Evolutionary conservation across 495 filamentous ascomycete species (phyloP), one percentile per base, ranked within the genome.

Genomic region (Clavariopsis aquatica): DNA sequence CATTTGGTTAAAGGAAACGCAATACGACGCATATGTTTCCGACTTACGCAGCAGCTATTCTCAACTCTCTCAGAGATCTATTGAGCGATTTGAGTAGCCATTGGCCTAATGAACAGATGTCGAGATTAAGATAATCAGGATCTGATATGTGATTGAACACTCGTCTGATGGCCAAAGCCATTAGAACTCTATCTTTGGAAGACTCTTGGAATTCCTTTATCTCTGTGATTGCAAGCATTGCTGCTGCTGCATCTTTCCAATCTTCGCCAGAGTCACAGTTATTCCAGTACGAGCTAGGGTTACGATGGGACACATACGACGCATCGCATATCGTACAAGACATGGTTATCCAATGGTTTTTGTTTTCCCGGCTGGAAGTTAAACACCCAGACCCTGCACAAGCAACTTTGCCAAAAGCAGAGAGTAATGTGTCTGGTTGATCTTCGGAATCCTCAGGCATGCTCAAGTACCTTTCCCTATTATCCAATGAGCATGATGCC

Each of bases 41-140:
- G 15, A 61, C 66, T 7, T 65, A 69, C 66, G 8, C 89, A 68
- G 92, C 89, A 26, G 88, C 89, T 71, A 96, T 82, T 13, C 94
- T 87, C 52, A 98, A 78, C 71, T 98, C 94, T 71, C 94, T 84
- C 23, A 89, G 74, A 7, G 93, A 93, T 72, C 92, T 96, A 51
- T 84, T 83, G 22, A 96, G 77, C 1, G 89, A 91, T 59, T 86
- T 82, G 1, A 98, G 73, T 70, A 91, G 94, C 81, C 90, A 92
- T 69, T 91, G 85, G 0, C 91, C 92, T 45, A 89, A 78, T 0
- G 74, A 62, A 8, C 89, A 91, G 6, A 70, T 77, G 41, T 84
- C 81, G 2, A 97, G 75, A 63, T 92, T 84, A 59, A 93, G 75
- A 59, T 89, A 79, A 12, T 78, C 75, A 7, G 75, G 49, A 58